Conservation (phyloP, 805 yeast genomes). For the Candida sithepensis region DNA sequence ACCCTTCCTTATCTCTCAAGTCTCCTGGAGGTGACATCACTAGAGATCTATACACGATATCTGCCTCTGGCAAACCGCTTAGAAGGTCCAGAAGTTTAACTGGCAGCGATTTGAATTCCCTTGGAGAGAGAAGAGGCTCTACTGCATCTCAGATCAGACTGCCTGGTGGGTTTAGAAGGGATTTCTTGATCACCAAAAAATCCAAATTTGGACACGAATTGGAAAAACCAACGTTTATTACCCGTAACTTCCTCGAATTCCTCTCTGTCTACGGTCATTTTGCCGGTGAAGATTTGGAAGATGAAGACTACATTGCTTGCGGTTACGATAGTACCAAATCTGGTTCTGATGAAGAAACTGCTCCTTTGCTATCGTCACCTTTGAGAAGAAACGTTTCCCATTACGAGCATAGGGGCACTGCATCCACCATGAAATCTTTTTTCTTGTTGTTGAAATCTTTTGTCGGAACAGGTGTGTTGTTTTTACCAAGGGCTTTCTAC, state of each 20-base stretch:
- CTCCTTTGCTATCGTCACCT: constrained; percentile 11
- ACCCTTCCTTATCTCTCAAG: constrained; percentile 31
- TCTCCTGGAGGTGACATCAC: constrained; percentile 51
- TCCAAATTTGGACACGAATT: constrained; percentile 28
- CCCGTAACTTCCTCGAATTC: constrained; percentile 74
- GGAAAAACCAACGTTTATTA: constrained; percentile 44
- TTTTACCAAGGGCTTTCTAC: constrained; percentile 64
- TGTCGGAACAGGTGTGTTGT: constrained; percentile 73
- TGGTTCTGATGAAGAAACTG: constrained; percentile 36
- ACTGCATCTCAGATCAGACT: constrained; percentile 66
- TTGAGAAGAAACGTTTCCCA: not conserved
- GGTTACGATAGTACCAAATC: constrained; percentile 31
- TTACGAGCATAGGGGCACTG: constrained; percentile 46
- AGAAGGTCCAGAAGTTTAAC: constrained; percentile 29
- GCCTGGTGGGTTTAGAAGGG: constrained; percentile 83
- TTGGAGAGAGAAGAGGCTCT: constrained; percentile 50
- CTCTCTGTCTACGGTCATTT: constrained; percentile 79
- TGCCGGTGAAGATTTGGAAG: constrained; percentile 80
- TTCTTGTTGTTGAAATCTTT: constrained; percentile 69
- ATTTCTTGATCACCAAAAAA: constrained; percentile 43
- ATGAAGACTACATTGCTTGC: constrained; percentile 56
- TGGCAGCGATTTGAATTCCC: constrained; percentile 18
- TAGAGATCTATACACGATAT: constrained; percentile 40
- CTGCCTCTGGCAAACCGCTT: constrained; percentile 10
- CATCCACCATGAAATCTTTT: constrained; percentile 70